phyloP scores from a whole-genome alignment of 2,329 filamentous ascomycete species.

The Tolypocladium cylindrosporum region DNA sequence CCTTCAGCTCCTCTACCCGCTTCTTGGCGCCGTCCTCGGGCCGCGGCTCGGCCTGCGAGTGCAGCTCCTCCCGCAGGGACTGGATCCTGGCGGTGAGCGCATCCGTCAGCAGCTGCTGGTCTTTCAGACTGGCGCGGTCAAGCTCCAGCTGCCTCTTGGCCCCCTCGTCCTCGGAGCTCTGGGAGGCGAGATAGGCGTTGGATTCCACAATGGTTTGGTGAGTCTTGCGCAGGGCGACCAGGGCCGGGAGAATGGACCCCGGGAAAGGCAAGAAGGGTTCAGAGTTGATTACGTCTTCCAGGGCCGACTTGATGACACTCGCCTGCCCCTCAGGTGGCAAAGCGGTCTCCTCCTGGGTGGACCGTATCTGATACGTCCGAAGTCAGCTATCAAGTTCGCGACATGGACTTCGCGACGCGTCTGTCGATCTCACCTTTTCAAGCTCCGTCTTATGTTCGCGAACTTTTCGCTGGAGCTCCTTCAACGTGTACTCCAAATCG shows the following conservation, averaged over 20 bases:
- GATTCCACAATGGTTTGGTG: slow-evolving; percentile 55
- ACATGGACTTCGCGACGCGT: neutral
- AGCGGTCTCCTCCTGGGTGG: slow-evolving; percentile 10
- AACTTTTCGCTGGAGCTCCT: slow-evolving; percentile 52
- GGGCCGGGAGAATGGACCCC: slow-evolving; percentile 58
- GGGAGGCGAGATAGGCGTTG: slow-evolving; percentile 43
- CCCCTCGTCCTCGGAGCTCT: slow-evolving; percentile 30
- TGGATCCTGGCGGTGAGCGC: slow-evolving; percentile 48
- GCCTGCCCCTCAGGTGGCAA: slow-evolving; percentile 20
- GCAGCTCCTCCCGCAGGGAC: slow-evolving; percentile 45
- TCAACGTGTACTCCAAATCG: slow-evolving; percentile 56
- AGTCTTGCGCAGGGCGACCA: slow-evolving; percentile 61
- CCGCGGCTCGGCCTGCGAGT: slow-evolving; percentile 46
- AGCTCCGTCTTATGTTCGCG: slow-evolving; percentile 43
- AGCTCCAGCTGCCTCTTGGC: slow-evolving; percentile 37
- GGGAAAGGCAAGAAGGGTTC: slow-evolving; percentile 57
- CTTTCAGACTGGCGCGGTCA: slow-evolving; percentile 39
- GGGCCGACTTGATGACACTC: slow-evolving; percentile 50
- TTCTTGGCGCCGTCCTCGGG: slow-evolving; percentile 53
- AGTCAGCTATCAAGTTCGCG: neutral
- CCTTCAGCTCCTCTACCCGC: slow-evolving; percentile 48
- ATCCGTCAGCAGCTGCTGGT: slow-evolving; percentile 44
- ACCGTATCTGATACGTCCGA: slow-evolving; percentile 15
- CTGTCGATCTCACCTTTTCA: slow-evolving; percentile 25
- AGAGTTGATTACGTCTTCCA: slow-evolving; percentile 49